These are phyloP conservation scores for Telfairia occidentalis DNA, from an alignment of 331 rosid genomes.

Conservation along the genomic window DNA sequence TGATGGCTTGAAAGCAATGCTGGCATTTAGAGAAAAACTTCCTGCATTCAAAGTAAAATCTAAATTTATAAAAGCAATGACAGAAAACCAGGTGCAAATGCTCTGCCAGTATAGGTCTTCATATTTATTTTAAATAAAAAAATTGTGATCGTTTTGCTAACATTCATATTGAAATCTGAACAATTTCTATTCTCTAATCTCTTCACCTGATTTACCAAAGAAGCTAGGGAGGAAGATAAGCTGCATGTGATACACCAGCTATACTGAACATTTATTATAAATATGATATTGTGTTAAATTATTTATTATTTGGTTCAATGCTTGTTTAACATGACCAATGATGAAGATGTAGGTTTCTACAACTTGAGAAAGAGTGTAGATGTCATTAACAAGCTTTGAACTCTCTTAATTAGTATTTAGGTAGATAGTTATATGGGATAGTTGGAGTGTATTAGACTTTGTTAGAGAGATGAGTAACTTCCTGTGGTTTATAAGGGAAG, in stretches of 20 bases:
- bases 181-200: not conserved
- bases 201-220: not conserved
- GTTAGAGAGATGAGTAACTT: not conserved
- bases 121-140: not conserved
- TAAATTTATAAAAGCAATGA: constrained; percentile 64
- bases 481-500: not conserved
- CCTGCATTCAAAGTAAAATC: constrained; percentile 78
- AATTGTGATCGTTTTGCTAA: not conserved
- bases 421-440: not conserved
- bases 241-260: not conserved
- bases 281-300: not conserved
- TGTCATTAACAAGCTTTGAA: not conserved
- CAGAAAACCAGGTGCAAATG: constrained; percentile 60
- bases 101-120: not conserved
- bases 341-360: not conserved
- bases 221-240: not conserved
- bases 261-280: not conserved
- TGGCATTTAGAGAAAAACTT: constrained; percentile 66
- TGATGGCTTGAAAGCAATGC: constrained; percentile 50
- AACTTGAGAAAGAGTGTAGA: not conserved
- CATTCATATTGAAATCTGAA: not conserved
- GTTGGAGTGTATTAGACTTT: not conserved
- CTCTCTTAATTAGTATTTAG: not conserved
- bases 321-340: not conserved
- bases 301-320: not conserved